Base-by-base conservation (phyloP, 257 asterid genomes). In the Verbena officinalis region DNA sequence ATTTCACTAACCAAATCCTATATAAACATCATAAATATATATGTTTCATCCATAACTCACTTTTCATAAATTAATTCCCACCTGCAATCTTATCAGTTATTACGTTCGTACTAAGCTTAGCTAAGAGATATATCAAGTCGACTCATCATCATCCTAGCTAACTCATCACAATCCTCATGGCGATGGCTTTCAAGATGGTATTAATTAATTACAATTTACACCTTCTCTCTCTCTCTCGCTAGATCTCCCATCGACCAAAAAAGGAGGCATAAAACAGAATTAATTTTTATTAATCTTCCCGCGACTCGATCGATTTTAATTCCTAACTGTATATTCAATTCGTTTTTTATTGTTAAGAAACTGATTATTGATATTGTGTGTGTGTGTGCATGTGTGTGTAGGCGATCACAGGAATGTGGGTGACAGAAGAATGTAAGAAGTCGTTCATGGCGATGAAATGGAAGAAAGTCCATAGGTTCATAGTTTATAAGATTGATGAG, bases 121-220 rank as follows among this genome's bases (percentile, higher is more conserved):
- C 58, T 45, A 68, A 70, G 23, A 64, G 68, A 30, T n/a, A n/a
- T n/a, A n/a, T n/a, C n/a, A n/a, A n/a, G n/a, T n/a, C n/a, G n/a
- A n/a, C n/a, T n/a, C n/a, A n/a, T n/a, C n/a, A n/a, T n/a, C n/a
- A 55, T 33, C 62, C 52, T 38, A 6, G 45, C 73, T 54, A 43
- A 43, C 57, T 74, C 16, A 38, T 42, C 62, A 48, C 68, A 62
- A 81, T 55, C 65, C 62, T 31, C 65, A 90, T 87, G 97, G 90
- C 92, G 12, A 90, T 87, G 97, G 92, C 97, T 76, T 77, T 90
- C 91, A 90, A 87, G 82, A 85, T 90, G 96, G 97, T 89, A 81
- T 4, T n/a, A n/a, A n/a, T n/a, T n/a, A n/a, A n/a, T n/a, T n/a
- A n/a, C n/a, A n/a, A n/a, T n/a, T n/a, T n/a, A n/a, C n/a, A n/a